phyloP scores from a whole-genome alignment of 2,329 filamentous ascomycete species.

The Microcyclospora pomicola region DNA sequence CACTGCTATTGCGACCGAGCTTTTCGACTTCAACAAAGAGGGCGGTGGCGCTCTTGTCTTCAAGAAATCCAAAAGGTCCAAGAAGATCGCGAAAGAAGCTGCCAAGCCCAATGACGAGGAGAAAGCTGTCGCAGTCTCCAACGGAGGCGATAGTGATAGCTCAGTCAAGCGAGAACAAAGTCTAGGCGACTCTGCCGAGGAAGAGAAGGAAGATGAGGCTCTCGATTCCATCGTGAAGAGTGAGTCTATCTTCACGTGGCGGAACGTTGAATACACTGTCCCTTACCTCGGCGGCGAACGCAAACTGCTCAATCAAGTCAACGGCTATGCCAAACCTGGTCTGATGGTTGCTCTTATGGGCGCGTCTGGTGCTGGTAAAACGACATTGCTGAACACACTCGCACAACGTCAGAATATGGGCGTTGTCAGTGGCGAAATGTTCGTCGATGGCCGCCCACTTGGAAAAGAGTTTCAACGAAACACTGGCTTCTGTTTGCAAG shows the following conservation, averaged over 20 bases:
- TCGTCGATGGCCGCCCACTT: constrained; percentile 53
- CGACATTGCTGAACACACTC: constrained; percentile 64
- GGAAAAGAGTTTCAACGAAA: constrained; percentile 52
- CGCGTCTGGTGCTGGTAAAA: constrained; percentile 70
- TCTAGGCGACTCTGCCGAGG: constrained; percentile 16
- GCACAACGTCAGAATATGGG: constrained; percentile 58
- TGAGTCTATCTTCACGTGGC: constrained; percentile 57
- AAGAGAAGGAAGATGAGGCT: constrained; percentile 26
- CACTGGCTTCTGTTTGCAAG: constrained; percentile 60
- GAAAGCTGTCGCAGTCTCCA: constrained; percentile 27
- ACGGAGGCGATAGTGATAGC: constrained; percentile 18
- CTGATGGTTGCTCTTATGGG: constrained; percentile 71
- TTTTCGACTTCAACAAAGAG: constrained; percentile 46
- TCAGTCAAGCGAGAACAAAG: constrained; percentile 18
- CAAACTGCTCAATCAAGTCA: constrained; percentile 54
- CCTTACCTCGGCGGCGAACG: constrained; percentile 50
- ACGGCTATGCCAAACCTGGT: constrained; percentile 67
- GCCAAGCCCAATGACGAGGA: constrained; percentile 43
- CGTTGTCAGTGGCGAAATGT: constrained; percentile 52
- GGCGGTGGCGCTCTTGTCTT: constrained; percentile 59
- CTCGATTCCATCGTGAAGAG: constrained; percentile 40
- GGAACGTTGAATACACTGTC: constrained; percentile 57
- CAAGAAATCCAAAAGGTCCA: constrained; percentile 51
- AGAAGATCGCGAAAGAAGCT: constrained; percentile 41
- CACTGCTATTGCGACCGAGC: constrained; percentile 56